A percentile compares a stretch with the other conserved stretches of the same genome.
phyloP scores from a whole-genome alignment of 345 rosid genomes.

The Gossypium anomalum region DNA sequence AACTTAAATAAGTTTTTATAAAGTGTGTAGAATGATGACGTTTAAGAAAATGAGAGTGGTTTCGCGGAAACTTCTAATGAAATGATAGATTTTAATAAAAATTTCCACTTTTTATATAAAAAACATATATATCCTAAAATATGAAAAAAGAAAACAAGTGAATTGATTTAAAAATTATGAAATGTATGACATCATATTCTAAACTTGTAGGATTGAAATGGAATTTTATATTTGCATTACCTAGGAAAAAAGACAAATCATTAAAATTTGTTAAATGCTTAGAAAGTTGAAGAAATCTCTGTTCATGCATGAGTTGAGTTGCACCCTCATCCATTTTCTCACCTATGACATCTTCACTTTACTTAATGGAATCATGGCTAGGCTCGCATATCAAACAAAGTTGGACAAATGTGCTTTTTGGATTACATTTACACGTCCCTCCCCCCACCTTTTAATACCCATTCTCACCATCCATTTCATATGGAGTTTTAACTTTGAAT shows the following conservation, averaged over 20 bases:
- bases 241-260: background rate
- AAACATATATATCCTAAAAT: background rate
- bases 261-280: background rate
- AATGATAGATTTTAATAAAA: too few relatives aligned
- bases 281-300: background rate
- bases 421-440: background rate
- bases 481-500: background rate
- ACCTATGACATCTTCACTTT: background rate
- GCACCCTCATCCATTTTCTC: background rate
- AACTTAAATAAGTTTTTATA: too few relatives aligned
- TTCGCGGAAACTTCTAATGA: too few relatives aligned
- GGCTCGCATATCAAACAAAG: background rate
- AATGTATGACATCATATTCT: background rate
- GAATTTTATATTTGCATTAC: background rate
- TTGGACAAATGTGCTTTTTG: background rate
- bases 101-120: too few relatives aligned
- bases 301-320: background rate
- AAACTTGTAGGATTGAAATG: background rate
- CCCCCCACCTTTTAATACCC: too few relatives aligned
- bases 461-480: background rate
- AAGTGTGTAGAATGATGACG: too few relatives aligned
- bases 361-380: background rate
- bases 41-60: too few relatives aligned
- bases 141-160: too few relatives aligned
- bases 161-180: background rate